Base-by-base conservation (phyloP, 495 filamentous ascomycete species). In the Parmelia sp. region DNA sequence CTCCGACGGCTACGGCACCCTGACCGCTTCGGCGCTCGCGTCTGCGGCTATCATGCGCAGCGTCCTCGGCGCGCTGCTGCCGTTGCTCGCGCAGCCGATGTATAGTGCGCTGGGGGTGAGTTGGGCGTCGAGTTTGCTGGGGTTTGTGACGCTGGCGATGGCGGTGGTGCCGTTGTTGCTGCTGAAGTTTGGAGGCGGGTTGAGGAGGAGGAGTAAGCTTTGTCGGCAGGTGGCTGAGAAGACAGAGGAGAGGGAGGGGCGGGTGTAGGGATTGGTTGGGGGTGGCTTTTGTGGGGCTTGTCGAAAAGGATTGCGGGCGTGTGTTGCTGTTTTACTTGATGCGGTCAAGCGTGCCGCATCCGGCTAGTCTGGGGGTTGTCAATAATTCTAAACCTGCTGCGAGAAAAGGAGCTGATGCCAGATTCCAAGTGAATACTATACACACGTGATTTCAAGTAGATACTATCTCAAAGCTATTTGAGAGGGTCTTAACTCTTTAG, bases 121-220 rank as follows among this genome's bases (percentile, higher is more conserved):
- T 0, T 83, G 80, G 80, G 79, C 73, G 4, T 77, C 75, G 2
- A 75, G 72, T 2, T 58, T 82, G 7, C 68, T 82, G n/a, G 80
- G 75, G 10, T 80, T 82, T 63, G 64, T 75, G 39, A 75, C 75
- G 59, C 35, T 81, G 57, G 74, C 68, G 35, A 74, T 77, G 45
- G 71, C 73, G 11, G 72, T 74, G 0, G 58, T 74, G 9, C 70
- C 75, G 14, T 66, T 77, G 66, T 69, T 72, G 53, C 68, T 80
- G 44, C 57, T 78, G 33, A 73, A 71, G 25, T 73, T 64, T 57
- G 78, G 78, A 3, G 64, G 62, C 2, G 71, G 66, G 67, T 74
- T 80, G 23, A 69, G 78, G 21, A 68, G 70, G 68, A 67, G 68
- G 61, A 80, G 78, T 70, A 62, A 64, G 12, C 79, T 78, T 64